phyloP scores from a whole-genome alignment of 2,329 filamentous ascomycete genomes.

The Colletotrichum tropicicola region DNA sequence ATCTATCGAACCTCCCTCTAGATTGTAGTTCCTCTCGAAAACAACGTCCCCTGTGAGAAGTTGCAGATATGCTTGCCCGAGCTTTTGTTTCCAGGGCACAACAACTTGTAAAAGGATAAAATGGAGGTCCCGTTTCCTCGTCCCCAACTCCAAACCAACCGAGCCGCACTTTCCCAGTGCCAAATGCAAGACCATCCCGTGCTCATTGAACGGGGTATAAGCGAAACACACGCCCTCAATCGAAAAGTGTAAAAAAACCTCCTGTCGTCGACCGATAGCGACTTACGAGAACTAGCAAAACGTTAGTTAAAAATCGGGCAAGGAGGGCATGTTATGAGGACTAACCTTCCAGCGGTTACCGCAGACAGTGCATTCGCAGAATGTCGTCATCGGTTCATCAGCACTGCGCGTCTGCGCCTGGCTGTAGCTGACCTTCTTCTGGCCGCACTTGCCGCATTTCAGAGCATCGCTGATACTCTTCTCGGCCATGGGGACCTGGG shows the following conservation, averaged over 20 bases:
- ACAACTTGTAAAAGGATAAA: constrained; percentile 26
- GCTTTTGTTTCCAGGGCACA: constrained; percentile 5
- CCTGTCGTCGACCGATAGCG: background rate
- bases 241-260: constrained; percentile 7
- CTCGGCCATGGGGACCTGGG: constrained; percentile 91
- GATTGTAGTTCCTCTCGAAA: background rate
- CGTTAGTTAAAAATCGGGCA: background rate
- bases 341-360: constrained; percentile 78
- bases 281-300: constrained; percentile 32
- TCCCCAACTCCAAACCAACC: constrained; percentile 32
- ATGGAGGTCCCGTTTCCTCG: constrained; percentile 14
- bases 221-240: constrained; percentile 25
- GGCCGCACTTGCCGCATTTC: constrained; percentile 89
- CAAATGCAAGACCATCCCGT: constrained; percentile 31
- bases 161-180: constrained; percentile 25
- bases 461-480: constrained; percentile 90
- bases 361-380: constrained; percentile 76
- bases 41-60: constrained; percentile 2
- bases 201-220: constrained; percentile 28
- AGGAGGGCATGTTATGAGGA: background rate
- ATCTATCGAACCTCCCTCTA: constrained; percentile 27
- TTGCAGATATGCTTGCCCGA: constrained; percentile 5
- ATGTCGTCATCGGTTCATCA: constrained; percentile 90
- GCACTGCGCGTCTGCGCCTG: constrained; percentile 96
- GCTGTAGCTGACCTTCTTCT: constrained; percentile 94